Evolutionary conservation across 164 flowering plant genomes (phyloP), one percentile per base, ranked within the genome.

Genomic region (Stephania japonica): DNA sequence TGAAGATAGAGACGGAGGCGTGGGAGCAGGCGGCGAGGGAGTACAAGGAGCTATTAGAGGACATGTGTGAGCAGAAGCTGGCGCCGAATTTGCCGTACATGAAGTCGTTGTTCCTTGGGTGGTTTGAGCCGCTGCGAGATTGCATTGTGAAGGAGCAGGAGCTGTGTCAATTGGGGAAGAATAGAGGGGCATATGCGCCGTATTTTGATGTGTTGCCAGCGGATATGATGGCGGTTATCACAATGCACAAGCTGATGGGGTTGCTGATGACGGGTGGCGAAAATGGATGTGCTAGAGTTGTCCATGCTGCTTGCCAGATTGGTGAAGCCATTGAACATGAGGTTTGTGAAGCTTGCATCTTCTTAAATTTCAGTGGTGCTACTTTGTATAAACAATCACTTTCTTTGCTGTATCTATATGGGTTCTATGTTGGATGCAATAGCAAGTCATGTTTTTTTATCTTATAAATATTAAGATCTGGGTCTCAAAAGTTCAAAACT

Each of bases 271-370:
- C 88, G 1, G 90, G 88, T 6, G 77, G 83, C 4, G 92, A 81
- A 19, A 82, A 86, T 78, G 97, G 95, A 18, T 26, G 75, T 75
- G 81, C 87, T 12, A 85, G 88, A 75, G 91, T 92, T n/a, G 92
- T 93, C 47, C 89, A 82, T 24, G 99, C 97, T 61, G 90, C 97
- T 71, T 85, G 88, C 67, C 32, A 47, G 3, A 83, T 96, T 61
- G 99, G 99, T 26, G 97, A 96, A 56, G 95, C 97, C 72, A 85
- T 96, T 74, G 98, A 96, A 73, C 95, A 96, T 42, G 99, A 96
- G 97, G 99, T 93, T 10, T 19, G 85, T 82, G 70, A 64, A 71
- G 38, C 68, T 74, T 42, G 26, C 23, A 25, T 25, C 53, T 66
- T 43, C 11, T 16, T 24, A 25, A 25, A 13, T 14, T 23, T 64